A percentile compares a stretch with the other conserved stretches of the same genome.
These are phyloP conservation scores for Viola pubescens DNA, from an alignment of 441 rosid species.

Conservation along the genomic window DNA sequence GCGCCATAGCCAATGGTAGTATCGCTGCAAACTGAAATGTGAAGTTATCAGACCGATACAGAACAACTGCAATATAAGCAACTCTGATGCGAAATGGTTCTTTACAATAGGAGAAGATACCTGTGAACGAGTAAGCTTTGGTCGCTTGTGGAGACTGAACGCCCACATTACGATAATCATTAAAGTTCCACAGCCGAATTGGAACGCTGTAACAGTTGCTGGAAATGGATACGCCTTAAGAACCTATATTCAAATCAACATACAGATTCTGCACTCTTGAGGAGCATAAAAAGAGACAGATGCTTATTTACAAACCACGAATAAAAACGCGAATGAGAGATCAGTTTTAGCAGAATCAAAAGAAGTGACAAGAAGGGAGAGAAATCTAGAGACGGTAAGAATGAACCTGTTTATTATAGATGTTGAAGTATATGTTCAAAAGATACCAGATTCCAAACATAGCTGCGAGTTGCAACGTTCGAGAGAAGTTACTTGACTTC, in stretches of 20 bases:
- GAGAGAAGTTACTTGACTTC: slow-evolving; percentile 25
- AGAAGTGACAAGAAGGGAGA: neutral
- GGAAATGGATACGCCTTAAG: slow-evolving; percentile 75
- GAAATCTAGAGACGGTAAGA: slow-evolving; percentile 1
- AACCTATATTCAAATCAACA: slow-evolving; percentile 37
- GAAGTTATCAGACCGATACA: neutral
- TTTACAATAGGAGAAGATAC: slow-evolving; percentile 19
- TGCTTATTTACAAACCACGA: too few species aligned
- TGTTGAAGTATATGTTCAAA: slow-evolving; percentile 92
- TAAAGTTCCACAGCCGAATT: slow-evolving; percentile 68
- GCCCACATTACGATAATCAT: slow-evolving; percentile 69
- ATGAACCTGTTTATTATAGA: slow-evolving; percentile 83
- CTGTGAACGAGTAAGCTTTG: slow-evolving; percentile 63
- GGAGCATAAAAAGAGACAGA: neutral
- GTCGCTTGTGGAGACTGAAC: slow-evolving; percentile 56
- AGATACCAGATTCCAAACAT: slow-evolving; percentile 82
- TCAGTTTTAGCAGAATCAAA: neutral
- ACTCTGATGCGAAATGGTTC: neutral
- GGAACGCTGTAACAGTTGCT: slow-evolving; percentile 68
- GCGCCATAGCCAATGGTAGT: slow-evolving; percentile 75
- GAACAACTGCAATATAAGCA: neutral
- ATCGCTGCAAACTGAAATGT: slow-evolving; percentile 61
- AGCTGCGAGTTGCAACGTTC: slow-evolving; percentile 47
- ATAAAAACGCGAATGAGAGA: neutral
- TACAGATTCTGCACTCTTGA: slow-evolving; percentile 3